phyloP scores from a whole-genome alignment of 148 eudicot genomes.

The Rhododendron williamsianum region DNA sequence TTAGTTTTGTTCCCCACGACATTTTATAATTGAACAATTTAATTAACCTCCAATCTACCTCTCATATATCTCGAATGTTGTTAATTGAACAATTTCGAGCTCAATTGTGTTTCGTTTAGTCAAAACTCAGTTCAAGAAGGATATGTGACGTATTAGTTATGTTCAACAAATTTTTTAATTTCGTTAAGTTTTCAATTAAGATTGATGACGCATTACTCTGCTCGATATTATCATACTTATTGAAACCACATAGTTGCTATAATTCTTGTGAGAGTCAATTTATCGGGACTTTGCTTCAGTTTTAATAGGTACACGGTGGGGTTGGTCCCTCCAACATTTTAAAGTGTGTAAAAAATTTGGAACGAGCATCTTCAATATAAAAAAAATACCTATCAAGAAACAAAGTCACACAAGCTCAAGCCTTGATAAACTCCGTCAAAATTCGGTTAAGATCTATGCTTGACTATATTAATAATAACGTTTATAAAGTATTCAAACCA shows the following conservation, averaged over 20 bases:
- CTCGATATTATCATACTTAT: neutral
- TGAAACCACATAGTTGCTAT: neutral
- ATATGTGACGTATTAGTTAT: no score
- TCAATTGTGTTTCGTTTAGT: neutral
- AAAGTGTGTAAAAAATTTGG: neutral
- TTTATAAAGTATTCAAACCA: neutral
- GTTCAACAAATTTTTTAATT: neutral
- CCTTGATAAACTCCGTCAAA: neutral
- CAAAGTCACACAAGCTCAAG: neutral
- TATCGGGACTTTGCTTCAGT: neutral
- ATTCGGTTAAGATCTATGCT: neutral
- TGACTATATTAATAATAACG: neutral
- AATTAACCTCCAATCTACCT: neutral
- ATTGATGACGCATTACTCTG: neutral
- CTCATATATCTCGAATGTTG: neutral
- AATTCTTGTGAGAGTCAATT: no score
- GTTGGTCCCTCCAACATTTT: neutral
- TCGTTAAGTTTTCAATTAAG: neutral
- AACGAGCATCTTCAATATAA: neutral
- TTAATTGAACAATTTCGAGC: neutral
- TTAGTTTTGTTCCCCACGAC: neutral
- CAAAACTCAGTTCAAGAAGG: neutral
- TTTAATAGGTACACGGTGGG: neutral
- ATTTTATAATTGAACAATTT: neutral
- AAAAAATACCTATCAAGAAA: neutral